Evolutionary conservation across 805 yeast species (phyloP).

Genomic region (Ogataea trehalophila): DNA sequence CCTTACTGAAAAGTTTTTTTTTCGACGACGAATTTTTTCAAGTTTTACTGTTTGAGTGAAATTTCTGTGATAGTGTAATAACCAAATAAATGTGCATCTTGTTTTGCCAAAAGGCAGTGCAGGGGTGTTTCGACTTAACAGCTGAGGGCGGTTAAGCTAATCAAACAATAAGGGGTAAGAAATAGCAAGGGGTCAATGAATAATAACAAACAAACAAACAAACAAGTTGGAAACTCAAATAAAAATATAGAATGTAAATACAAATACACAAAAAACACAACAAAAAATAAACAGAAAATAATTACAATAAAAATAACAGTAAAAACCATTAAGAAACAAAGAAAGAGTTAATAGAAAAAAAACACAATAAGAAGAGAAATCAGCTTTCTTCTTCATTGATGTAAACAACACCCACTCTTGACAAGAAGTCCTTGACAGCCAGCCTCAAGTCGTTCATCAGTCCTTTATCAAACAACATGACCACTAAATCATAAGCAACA

Average conservation of each 20-base stretch:
- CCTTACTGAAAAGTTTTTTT: not conserved
- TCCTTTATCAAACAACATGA: conserved; percentile 56
- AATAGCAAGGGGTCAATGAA: not conserved
- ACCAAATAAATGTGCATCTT: too few relatives aligned
- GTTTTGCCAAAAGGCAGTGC: not conserved
- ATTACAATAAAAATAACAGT: not conserved
- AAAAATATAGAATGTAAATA: not conserved
- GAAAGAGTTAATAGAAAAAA: not conserved
- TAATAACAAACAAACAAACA: too few relatives aligned
- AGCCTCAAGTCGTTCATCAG: conserved; percentile 56
- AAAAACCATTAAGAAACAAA: not conserved
- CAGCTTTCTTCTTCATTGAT: conserved; percentile 11
- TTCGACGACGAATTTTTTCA: not conserved
- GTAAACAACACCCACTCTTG: conserved; percentile 42
- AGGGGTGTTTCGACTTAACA: not conserved
- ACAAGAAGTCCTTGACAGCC: conserved; percentile 56
- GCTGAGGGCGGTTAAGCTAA: too few relatives aligned
- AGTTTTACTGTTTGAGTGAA: too few relatives aligned
- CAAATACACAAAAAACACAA: not conserved
- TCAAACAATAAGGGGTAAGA: not conserved
- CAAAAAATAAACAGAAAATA: not conserved
- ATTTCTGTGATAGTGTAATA: too few relatives aligned
- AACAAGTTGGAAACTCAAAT: too few relatives aligned
- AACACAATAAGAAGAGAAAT: not conserved
- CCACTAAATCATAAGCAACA: conserved; percentile 52